phyloP scores from a whole-genome alignment of 345 rosid genomes.

The Hypericum androsaemum region DNA sequence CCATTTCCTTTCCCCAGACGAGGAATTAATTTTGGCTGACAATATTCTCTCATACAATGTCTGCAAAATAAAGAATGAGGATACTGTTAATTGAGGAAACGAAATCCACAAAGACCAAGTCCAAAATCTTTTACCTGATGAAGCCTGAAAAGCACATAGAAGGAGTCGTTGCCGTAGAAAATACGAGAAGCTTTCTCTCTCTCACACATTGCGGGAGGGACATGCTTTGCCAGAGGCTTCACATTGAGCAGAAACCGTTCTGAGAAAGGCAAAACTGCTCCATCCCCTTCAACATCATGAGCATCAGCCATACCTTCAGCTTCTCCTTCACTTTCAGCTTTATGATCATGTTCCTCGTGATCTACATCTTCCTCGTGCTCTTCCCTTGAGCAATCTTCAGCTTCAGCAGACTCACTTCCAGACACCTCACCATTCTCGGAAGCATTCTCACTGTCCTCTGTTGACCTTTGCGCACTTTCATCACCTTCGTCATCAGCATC shows the following conservation, averaged over 20 bases:
- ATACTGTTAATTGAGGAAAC: conserved; percentile 10
- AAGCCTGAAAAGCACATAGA: conserved; percentile 86
- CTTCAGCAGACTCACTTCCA: conserved; percentile 80
- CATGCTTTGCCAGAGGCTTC: conserved; percentile 85
- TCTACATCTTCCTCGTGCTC: conserved; percentile 71
- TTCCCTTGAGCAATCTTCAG: conserved; percentile 71
- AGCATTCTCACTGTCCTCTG: conserved; percentile 80
- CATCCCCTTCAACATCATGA: conserved; percentile 70
- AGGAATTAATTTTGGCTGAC: conserved; percentile 87
- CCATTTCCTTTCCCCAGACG: conserved; percentile 87
- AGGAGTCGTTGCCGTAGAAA: conserved; percentile 94
- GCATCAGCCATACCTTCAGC: conserved; percentile 80
- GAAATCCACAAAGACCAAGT: neutral
- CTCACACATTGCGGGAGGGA: conserved; percentile 35
- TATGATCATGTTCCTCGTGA: conserved; percentile 51
- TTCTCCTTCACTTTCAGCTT: conserved; percentile 93
- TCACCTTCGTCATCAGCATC: conserved; percentile 81
- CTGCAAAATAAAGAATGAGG: conserved; percentile 26
- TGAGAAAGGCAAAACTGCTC: conserved; percentile 47
- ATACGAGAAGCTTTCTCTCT: conserved; percentile 43
- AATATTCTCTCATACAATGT: conserved; percentile 74
- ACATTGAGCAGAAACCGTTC: conserved; percentile 53
- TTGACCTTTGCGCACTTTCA: conserved; percentile 75
- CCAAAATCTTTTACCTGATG: conserved; percentile 59
- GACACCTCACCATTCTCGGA: conserved; percentile 89